Percentiles rank a stretch among this genome's conserved stretches.
Evolutionary conservation across 2,329 filamentous ascomycete genomes (phyloP).

Genomic region (Fusarium domesticum): DNA sequence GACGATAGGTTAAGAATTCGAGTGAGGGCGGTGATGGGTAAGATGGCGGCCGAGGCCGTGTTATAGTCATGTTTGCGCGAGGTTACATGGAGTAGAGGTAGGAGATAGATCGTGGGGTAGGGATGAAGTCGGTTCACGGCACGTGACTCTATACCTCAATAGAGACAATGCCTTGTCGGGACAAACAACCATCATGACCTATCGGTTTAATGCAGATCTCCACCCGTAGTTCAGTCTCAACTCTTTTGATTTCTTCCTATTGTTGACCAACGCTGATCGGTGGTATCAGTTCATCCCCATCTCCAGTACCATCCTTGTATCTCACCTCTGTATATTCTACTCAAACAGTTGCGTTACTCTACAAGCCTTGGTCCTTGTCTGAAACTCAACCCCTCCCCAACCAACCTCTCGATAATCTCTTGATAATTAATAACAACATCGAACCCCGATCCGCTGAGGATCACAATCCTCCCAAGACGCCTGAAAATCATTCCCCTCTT

Average conservation of each 20-base stretch:
- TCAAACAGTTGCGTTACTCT: neutral
- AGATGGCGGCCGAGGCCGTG: neutral
- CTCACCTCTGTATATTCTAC: slow-evolving; percentile 2
- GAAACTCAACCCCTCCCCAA: neutral
- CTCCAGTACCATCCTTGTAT: neutral
- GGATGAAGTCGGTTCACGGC: neutral
- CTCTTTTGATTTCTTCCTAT: too few species aligned
- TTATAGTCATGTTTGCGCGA: too few species aligned
- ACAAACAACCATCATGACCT: too few species aligned
- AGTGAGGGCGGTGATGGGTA: neutral
- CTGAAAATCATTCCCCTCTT: slow-evolving; percentile 21
- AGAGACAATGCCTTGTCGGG: too few species aligned
- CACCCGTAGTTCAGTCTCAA: too few species aligned
- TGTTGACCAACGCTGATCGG: too few species aligned
- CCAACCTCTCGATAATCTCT: neutral
- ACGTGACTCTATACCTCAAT: neutral
- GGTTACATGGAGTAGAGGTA: neutral
- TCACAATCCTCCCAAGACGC: slow-evolving; percentile 28
- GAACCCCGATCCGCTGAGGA: slow-evolving; percentile 23
- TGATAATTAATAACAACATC: slow-evolving; percentile 25
- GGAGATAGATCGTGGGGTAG: neutral
- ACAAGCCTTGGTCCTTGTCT: neutral
- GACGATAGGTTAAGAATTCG: neutral
- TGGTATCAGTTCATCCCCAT: too few species aligned
- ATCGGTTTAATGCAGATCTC: too few species aligned